Base-by-base conservation (phyloP, 163 green algal genomes). In the Volvox carteri region DNA sequence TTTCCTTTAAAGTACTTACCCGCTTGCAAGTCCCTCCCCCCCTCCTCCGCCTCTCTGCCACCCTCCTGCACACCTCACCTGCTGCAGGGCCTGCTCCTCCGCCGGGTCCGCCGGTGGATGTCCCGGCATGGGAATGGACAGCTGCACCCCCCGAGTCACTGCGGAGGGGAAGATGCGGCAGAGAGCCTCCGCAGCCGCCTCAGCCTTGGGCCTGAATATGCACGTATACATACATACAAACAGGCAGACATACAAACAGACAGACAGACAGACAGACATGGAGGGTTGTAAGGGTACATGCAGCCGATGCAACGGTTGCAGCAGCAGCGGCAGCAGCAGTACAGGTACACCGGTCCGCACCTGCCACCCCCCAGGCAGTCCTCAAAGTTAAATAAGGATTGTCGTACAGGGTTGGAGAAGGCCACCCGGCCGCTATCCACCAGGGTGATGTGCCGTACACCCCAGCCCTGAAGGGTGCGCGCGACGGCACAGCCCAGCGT, bases 361-460 rank as follows among this genome's bases (percentile, higher is more conserved):
- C 87, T 93, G 42, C 93, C 90, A 23, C 92, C 93, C 4, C 50
- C 91, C 77, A 94, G 68, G 93, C 97, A 99, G 90, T 99, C 97
- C 11, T 97, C 91, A 78, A 98, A 97, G 21, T 85, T 89, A 89
- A 96, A 99, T 41, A 99, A 94, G 5, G 90, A 97, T 94, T 99
- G 98, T 6, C 98, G 93, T 79, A 98, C 96, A 0, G 98, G 98
- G 93, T 99, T 99, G 89, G 94, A 98, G 93, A 95, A 99, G n/a
- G 97, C 95, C 21, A 99, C 98, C 0, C 86, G 72, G 9, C 91
- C 93, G 62, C 88, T 95, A 94, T 99, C 98, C 33, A 99, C 86
- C 21, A 99, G 91, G 6, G 97, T 99, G 87, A 99, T 95, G 78
- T 95, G 75, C 4, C 95, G 93, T 52, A 99, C 94, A n/a, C 98